Evolutionary conservation across 306 rosid genomes (phyloP).

Genomic region (Cucumis melo): DNA sequence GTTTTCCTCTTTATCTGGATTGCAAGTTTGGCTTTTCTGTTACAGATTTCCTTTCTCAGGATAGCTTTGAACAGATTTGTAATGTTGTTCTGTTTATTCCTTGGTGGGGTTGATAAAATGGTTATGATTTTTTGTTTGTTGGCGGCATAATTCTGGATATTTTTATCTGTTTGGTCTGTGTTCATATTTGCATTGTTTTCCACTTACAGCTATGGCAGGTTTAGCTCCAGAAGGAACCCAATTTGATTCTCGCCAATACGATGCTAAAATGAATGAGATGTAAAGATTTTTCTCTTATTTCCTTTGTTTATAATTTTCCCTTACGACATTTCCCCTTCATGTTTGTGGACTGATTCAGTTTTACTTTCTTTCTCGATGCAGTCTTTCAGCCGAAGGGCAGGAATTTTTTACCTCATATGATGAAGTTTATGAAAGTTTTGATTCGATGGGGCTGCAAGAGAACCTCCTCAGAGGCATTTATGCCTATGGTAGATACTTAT

Average conservation of each 20-base stretch:
- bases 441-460: conserved; percentile 80
- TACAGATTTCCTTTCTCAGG: conserved; percentile 7
- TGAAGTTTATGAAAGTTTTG: conserved; percentile 80
- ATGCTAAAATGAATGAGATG: conserved; percentile 80
- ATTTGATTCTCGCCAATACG: conserved; percentile 74
- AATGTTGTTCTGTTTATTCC: not conserved
- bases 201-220: conserved; percentile 73
- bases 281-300: conserved; percentile 15
- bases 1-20: conserved; percentile 19
- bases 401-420: conserved; percentile 87
- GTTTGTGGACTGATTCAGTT: not conserved
- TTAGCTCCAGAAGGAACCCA: conserved; percentile 80
- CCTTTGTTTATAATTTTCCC: not conserved
- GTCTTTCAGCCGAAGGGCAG: conserved; percentile 69
- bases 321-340: not conserved
- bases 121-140: not conserved
- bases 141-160: not conserved
- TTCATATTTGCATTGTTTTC: not conserved
- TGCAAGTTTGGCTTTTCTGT: conserved; percentile 58
- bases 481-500: conserved; percentile 58
- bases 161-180: not conserved
- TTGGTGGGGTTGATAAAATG: not conserved
- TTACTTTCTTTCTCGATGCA: conserved; percentile 7
- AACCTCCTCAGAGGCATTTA: conserved; percentile 86
- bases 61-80: not conserved